Evolutionary conservation across 2,329 filamentous ascomycete species (phyloP).

Genomic region (Sporothrix protearum): DNA sequence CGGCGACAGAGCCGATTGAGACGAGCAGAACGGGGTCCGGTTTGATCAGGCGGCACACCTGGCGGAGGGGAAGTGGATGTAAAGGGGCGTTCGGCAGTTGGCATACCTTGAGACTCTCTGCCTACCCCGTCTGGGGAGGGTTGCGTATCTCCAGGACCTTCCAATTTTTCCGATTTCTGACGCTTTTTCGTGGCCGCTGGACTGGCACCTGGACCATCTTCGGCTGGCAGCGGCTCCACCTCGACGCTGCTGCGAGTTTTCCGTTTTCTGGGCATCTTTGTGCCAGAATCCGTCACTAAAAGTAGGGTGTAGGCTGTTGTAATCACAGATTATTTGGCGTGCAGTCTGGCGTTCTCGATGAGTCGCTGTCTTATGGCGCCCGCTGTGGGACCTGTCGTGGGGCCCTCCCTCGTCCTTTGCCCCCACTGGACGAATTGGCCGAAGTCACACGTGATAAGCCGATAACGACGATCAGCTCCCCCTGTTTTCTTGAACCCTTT

Average conservation of each 20-base stretch:
- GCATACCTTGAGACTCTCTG: no score
- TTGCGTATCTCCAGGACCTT: not conserved
- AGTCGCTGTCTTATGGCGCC: not conserved
- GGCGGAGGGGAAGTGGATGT: conserved; percentile 31
- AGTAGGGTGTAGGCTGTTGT: not conserved
- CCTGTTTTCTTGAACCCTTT: not conserved
- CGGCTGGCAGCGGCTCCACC: not conserved
- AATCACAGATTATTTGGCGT: no score
- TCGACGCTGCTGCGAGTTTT: not conserved
- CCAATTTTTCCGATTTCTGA: not conserved
- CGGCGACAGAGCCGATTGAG: conserved; percentile 35
- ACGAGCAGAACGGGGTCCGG: conserved; percentile 38
- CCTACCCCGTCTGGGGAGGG: no score
- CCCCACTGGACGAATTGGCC: not conserved
- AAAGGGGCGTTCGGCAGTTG: not conserved
- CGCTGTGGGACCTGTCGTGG: conserved; percentile 1
- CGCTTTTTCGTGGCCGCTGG: not conserved
- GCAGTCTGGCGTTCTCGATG: not conserved
- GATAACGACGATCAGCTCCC: not conserved
- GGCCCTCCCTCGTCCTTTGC: not conserved
- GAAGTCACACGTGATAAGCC: not conserved
- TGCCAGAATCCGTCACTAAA: not conserved
- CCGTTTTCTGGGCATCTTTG: conserved; percentile 18
- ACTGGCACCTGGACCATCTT: not conserved
- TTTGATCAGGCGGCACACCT: conserved; percentile 37